Evolutionary conservation across 805 yeast genomes (phyloP), one percentile per base, ranked within the genome.

Genomic region (Maudiozyma serrabonitensis): DNA sequence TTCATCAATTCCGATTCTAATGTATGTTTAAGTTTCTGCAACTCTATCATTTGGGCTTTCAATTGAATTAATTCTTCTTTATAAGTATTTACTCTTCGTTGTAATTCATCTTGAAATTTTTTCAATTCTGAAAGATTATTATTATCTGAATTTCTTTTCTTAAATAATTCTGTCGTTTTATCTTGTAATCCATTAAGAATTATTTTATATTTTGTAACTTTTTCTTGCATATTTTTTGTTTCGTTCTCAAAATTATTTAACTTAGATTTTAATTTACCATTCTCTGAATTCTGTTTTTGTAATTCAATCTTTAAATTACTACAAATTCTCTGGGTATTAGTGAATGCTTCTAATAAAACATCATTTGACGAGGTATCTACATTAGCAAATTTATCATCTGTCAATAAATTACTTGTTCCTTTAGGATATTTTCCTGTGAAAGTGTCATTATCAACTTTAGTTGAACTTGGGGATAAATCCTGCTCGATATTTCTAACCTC

Each of bases 281-380:
- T 62, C 47, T 61, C 68, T 1, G 58, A 37, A 19, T 62, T 61
- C 15, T 60, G 62, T 6, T 52, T 50, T 35, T 64, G 66, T 16
- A 70, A 52, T 42, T 63, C 70, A 31, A 60, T 57, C 50, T 65
- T 69, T 43, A 69, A 58, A 28, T 46, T 58, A 4, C 64, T 50
- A 48, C 72, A 69, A 16, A 68, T 59, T 43, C 59, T 64, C 49
- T 70, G 74, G 1, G 72, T 69, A 50, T 69, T 70, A 19, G 59
- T 63, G 26, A 71, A 67, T 0, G 74, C 74, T 40, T 69, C 72
- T 37, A 71, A 47, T 21, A 71, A 53, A 21, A 69, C 68, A 52
- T 68, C 73, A 43, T 65, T 64, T 6, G 70, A 63, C 0, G 67
- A 58, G 12, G 58, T 41, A n/a, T 56, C 57, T 23, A 13, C 12